Conservation (phyloP, 2,329 filamentous ascomycete species). For the Trichophyton schoenleinii region DNA sequence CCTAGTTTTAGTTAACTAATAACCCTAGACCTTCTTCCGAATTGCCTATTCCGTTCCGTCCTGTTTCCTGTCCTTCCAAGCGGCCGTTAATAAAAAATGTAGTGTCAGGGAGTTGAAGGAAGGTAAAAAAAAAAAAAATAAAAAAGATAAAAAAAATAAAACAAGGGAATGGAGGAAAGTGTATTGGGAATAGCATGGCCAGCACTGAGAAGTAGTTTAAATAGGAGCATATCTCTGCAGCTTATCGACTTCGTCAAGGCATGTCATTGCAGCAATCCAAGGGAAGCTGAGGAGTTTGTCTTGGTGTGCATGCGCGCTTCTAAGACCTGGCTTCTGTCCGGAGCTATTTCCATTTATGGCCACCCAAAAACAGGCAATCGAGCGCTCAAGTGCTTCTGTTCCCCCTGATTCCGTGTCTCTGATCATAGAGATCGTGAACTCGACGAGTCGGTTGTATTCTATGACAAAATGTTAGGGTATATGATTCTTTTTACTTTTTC, state of each 20-base stretch:
- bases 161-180: too few relatives aligned
- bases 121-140: neutral
- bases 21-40: neutral
- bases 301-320: constrained; percentile 1
- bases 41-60: neutral
- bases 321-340: neutral
- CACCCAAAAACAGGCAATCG: constrained; percentile 18
- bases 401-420: constrained; percentile 14
- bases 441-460: constrained; percentile 18
- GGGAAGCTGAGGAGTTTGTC: constrained; percentile 16
- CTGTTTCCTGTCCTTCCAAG: neutral
- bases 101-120: neutral
- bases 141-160: neutral
- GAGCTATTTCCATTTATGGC: constrained; percentile 7
- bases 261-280: constrained; percentile 19
- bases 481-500: neutral
- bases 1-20: neutral
- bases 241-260: constrained; percentile 17
- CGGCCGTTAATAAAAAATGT: neutral
- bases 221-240: constrained; percentile 13
- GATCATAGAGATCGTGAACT: constrained; percentile 16
- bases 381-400: constrained; percentile 17
- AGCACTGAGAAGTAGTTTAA: neutral
- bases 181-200: too few relatives aligned
- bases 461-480: neutral